Evolutionary conservation across 2,329 filamentous ascomycete species (phyloP), one percentile per base, ranked within the genome.

Genomic region (Botrytis squamosa): DNA sequence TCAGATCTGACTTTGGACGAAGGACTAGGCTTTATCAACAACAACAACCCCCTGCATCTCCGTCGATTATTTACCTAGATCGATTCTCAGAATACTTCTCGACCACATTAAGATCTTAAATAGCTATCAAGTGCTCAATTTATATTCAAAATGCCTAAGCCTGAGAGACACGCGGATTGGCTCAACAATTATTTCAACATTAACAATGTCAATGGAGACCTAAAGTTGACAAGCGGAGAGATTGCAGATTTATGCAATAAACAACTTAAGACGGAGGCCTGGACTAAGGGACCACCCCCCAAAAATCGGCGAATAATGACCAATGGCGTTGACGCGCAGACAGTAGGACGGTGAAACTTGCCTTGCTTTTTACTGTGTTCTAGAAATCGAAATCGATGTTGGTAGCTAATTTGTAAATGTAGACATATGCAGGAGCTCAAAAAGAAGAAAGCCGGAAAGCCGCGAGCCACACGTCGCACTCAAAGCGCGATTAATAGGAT

Each of bases 81-180:
- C 49, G 18, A 36, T 42, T 42, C 22, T 38, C 18, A 22, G 36
- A 14, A 57, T 42, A 33, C 16, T 9, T 57, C n/a, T 42, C 14
- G 10, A 57, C 20, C 18, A 20, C 4, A 57, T 9, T 6, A 22
- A 1, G 6, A 20, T 22, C 14, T 25, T 25, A 36, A 57, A 33
- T 18, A 57, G 38, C 36, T 38, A 57, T 18, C 55, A 42, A 57
- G n/a, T 33, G 49, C 14, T 68, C 1, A 57, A 3, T 0, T 20
- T 42, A 25, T n/a, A 57, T 36, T 33, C 36, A 68, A 57, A 33
- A 68, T 68, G 66, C 49, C 66, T n/a, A 68, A 68, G 12, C 8
- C n/a, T 3, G 4, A 57, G 18, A 42, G 9, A 22, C 49, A 68
- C 18, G 33, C 16, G 22, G n/a, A 33, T 1, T 68, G 66, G 66